phyloP scores from a whole-genome alignment of 2,329 filamentous ascomycete genomes.

The Diaporthe vexans region DNA sequence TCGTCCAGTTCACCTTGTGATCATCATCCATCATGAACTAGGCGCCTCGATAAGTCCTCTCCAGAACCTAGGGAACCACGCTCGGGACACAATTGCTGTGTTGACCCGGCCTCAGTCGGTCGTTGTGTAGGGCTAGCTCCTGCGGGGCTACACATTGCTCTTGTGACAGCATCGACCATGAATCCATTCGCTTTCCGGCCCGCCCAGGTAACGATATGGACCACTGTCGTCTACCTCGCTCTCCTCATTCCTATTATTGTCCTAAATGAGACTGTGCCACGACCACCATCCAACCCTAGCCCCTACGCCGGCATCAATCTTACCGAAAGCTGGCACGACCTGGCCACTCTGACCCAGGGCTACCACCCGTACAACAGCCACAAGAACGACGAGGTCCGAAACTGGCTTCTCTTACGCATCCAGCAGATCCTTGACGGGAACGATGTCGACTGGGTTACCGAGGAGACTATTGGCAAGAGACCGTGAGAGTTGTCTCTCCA shows the following conservation, averaged over 20 bases:
- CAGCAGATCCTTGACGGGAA: slow-evolving; percentile 77
- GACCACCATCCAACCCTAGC: slow-evolving; percentile 65
- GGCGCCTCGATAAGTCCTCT: slow-evolving; percentile 20
- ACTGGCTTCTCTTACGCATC: slow-evolving; percentile 81
- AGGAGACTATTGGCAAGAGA: slow-evolving; percentile 50
- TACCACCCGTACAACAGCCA: slow-evolving; percentile 93
- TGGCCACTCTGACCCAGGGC: slow-evolving; percentile 79
- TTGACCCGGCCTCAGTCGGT: slow-evolving; percentile 2
- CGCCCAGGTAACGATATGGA: slow-evolving; percentile 85
- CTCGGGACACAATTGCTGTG: neutral
- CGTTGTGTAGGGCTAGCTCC: neutral
- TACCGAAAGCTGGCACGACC: slow-evolving; percentile 87
- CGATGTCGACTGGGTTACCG: slow-evolving; percentile 61
- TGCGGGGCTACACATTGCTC: slow-evolving; percentile 1
- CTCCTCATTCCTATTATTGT: slow-evolving; percentile 80
- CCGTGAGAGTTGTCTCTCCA: slow-evolving; percentile 38
- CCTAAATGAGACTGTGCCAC: slow-evolving; percentile 82
- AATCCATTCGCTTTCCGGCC: slow-evolving; percentile 84
- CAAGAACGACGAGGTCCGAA: slow-evolving; percentile 83
- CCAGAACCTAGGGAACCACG: neutral
- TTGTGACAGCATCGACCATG: slow-evolving; percentile 41
- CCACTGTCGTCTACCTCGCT: slow-evolving; percentile 81
- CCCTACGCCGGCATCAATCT: slow-evolving; percentile 79
- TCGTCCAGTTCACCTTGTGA: slow-evolving; percentile 1
- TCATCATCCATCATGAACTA: slow-evolving; percentile 6